Evolutionary conservation across 371 early-diverging fungal genomes (phyloP).

Genomic region (Lichtheimia hyalospora): DNA sequence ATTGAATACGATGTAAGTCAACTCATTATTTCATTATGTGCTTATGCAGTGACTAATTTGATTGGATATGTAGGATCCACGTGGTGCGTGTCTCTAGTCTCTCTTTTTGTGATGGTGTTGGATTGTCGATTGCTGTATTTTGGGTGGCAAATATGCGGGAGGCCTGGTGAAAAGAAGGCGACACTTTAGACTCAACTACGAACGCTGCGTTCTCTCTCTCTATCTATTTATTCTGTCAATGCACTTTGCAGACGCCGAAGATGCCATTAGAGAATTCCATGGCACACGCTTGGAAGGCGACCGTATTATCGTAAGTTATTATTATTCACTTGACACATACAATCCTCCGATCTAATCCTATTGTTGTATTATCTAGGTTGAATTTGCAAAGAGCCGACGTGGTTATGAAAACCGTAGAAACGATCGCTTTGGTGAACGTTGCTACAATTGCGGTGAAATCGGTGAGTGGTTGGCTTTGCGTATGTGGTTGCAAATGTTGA

Average conservation of each 20-base stretch:
- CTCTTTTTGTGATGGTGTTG: not conserved
- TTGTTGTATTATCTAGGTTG: constrained; percentile 6
- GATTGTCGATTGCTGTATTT: not conserved
- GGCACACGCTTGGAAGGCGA: constrained; percentile 53
- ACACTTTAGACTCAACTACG: too few species aligned
- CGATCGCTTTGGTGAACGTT: constrained; percentile 21
- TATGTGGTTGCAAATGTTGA: not conserved
- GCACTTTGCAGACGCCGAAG: constrained; percentile 70
- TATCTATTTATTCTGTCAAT: constrained; percentile 12
- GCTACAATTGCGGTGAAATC: constrained; percentile 46
- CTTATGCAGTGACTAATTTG: too few species aligned
- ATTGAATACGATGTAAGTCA: constrained; percentile 20
- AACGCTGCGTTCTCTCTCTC: too few species aligned
- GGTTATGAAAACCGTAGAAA: not conserved
- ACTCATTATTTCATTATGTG: too few species aligned
- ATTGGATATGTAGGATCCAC: constrained; percentile 3
- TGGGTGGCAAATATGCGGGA: too few species aligned
- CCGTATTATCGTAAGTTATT: constrained; percentile 26
- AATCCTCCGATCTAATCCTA: not conserved
- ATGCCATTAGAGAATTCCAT: constrained; percentile 70
- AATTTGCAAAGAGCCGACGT: constrained; percentile 18
- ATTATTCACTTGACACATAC: not conserved
- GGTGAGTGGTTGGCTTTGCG: constrained; percentile 15
- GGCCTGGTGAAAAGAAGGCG: too few species aligned
- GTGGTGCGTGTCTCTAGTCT: constrained; percentile 11